These are phyloP conservation scores for Rhizopogon roseolus DNA, from an alignment of 768 basidiomycete species.

Conservation along the genomic window DNA sequence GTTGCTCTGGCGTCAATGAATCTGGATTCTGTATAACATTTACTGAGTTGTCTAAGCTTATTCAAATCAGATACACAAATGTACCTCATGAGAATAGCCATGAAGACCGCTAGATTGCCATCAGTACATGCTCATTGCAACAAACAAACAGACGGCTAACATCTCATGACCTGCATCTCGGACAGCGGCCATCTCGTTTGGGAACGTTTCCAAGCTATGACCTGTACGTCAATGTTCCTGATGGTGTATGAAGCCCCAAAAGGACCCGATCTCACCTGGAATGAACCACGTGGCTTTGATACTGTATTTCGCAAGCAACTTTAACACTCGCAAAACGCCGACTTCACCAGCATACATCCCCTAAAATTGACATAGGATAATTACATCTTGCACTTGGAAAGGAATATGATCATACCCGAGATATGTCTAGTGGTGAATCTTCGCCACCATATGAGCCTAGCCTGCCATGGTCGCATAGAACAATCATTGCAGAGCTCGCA, in stretches of 20 bases:
- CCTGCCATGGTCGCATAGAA: constrained; percentile 27
- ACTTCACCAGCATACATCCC: constrained; percentile 74
- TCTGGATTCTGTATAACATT: constrained; percentile 43
- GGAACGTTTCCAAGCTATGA: constrained; percentile 68
- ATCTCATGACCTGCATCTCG: constrained; percentile 69
- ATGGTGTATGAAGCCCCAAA: background rate
- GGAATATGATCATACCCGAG: constrained; percentile 32
- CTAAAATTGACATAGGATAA: constrained; percentile 10
- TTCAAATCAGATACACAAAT: background rate
- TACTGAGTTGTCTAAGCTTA: background rate
- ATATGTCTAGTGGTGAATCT: constrained; percentile 62
- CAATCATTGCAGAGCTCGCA: background rate
- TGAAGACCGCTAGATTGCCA: constrained; percentile 43
- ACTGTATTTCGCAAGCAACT: constrained; percentile 61
- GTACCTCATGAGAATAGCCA: constrained; percentile 62
- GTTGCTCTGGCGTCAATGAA: constrained; percentile 55
- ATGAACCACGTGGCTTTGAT: constrained; percentile 71
- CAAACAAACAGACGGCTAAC: constrained; percentile 20
- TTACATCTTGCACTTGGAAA: background rate
- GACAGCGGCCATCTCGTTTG: constrained; percentile 58
- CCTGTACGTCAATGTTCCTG: constrained; percentile 26
- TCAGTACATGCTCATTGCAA: background rate
- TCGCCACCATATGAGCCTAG: constrained; percentile 67
- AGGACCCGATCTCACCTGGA: constrained; percentile 37
- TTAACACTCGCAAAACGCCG: constrained; percentile 57